Evolutionary conservation across 805 yeast genomes (phyloP).

Genomic region (Candida quercuum): DNA sequence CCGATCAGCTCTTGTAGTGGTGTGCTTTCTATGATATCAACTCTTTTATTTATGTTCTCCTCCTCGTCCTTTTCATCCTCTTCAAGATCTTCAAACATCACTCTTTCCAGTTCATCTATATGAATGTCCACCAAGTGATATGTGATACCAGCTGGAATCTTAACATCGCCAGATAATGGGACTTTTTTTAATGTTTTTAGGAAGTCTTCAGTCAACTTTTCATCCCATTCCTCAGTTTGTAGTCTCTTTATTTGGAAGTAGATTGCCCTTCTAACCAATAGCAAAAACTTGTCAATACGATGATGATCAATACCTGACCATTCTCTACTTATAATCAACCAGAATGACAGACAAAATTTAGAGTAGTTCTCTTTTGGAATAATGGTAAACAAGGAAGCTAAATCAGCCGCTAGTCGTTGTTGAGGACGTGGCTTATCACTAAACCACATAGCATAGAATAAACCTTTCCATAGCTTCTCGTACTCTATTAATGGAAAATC

Average conservation of each 20-base stretch:
- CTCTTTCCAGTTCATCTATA: slow-evolving; percentile 76
- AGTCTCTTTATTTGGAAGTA: slow-evolving; percentile 60
- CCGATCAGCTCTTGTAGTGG: slow-evolving; percentile 52
- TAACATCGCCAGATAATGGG: slow-evolving; percentile 53
- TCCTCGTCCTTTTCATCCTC: slow-evolving; percentile 39
- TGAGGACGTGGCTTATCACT: slow-evolving; percentile 92
- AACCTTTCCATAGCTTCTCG: slow-evolving; percentile 93
- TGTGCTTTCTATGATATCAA: slow-evolving; percentile 33
- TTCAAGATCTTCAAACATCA: slow-evolving; percentile 46
- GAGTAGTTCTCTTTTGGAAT: slow-evolving; percentile 39
- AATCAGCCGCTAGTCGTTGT: slow-evolving; percentile 68
- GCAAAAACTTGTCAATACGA: slow-evolving; percentile 82
- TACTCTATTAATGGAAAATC: slow-evolving; percentile 37
- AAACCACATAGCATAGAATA: slow-evolving; percentile 94
- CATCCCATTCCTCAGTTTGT: slow-evolving; percentile 48
- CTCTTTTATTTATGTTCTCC: slow-evolving; percentile 24
- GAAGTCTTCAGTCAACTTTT: slow-evolving; percentile 38
- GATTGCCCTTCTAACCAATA: slow-evolving; percentile 73
- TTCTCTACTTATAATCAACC: slow-evolving; percentile 72
- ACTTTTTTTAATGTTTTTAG: slow-evolving; percentile 34
- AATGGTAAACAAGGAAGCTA: slow-evolving; percentile 52
- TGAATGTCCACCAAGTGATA: slow-evolving; percentile 81
- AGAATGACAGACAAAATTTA: slow-evolving; percentile 66
- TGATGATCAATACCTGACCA: slow-evolving; percentile 80
- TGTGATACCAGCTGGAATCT: slow-evolving; percentile 70